phyloP scores from a whole-genome alignment of 129 eudicot species.

The Lactuca sativa region DNA sequence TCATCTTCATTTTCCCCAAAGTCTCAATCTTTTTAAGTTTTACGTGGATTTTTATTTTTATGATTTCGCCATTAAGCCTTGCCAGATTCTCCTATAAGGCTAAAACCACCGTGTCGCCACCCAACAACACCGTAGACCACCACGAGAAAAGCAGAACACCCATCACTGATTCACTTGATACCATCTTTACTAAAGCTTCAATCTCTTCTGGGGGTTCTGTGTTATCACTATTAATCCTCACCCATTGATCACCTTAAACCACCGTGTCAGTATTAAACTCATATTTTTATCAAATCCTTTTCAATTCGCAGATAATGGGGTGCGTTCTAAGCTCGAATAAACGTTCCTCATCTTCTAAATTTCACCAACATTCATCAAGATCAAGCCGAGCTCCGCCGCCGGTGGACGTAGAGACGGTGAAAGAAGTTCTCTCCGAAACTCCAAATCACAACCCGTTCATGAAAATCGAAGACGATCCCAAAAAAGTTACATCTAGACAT shows the following conservation, averaged over 20 bases:
- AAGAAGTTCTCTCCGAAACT: slow-evolving; percentile 63
- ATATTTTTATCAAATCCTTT: background rate
- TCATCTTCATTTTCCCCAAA: background rate
- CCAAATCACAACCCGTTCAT: slow-evolving; percentile 29
- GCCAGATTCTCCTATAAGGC: background rate
- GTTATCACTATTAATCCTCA: background rate
- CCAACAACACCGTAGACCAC: slow-evolving; percentile 2
- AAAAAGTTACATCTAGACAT: slow-evolving; percentile 2
- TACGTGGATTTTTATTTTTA: background rate
- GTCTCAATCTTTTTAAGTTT: background rate
- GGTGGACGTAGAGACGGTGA: slow-evolving; percentile 61
- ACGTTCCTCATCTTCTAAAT: slow-evolving; percentile 11
- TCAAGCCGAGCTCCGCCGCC: slow-evolving; percentile 31
- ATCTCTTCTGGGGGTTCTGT: slow-evolving; percentile 1
- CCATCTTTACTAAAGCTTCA: background rate
- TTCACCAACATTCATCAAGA: slow-evolving; percentile 18
- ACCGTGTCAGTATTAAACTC: too few relatives aligned
- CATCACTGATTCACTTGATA: slow-evolving; percentile 2
- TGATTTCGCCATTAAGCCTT: background rate
- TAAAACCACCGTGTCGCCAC: background rate
- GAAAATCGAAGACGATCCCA: slow-evolving; percentile 15
- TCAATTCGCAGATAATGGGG: slow-evolving; percentile 38
- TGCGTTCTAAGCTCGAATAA: slow-evolving; percentile 45
- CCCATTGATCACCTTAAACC: background rate
- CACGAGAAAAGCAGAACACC: background rate